Conservation (phyloP, 2,329 filamentous ascomycete genomes). For the Exophiala sp. region DNA sequence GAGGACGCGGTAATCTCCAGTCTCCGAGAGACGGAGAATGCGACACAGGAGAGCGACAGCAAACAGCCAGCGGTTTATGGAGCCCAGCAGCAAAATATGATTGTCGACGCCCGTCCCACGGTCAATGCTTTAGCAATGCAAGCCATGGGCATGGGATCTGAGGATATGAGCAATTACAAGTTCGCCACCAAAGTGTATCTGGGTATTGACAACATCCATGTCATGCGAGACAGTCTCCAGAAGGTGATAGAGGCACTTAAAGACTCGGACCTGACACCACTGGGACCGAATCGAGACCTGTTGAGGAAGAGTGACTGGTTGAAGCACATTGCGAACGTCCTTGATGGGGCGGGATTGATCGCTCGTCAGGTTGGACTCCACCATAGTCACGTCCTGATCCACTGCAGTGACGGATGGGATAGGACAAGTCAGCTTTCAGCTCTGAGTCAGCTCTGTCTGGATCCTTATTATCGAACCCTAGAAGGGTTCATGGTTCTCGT, state of each 20-base stretch:
- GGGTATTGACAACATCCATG: conserved; percentile 96
- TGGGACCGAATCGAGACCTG: conserved; percentile 74
- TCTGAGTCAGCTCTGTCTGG: conserved; percentile 83
- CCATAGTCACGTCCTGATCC: conserved; percentile 91
- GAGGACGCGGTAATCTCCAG: conserved; percentile 62
- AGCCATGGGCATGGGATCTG: conserved; percentile 83
- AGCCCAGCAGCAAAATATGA: conserved; percentile 86
- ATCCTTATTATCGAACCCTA: conserved; percentile 90
- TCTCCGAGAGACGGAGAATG: conserved; percentile 53
- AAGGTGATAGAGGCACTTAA: conserved; percentile 86
- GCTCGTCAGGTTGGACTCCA: conserved; percentile 82
- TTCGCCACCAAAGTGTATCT: conserved; percentile 87
- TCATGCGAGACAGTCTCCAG: conserved; percentile 87
- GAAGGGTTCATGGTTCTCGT: conserved; percentile 91
- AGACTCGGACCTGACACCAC: conserved; percentile 77
- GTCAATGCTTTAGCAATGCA: conserved; percentile 95
- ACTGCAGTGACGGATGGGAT: conserved; percentile 98
- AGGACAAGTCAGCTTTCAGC: conserved; percentile 91
- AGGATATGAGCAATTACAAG: conserved; percentile 97
- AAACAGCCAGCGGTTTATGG: conserved; percentile 70
- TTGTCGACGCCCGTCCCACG: conserved; percentile 89
- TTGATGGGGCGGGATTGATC: conserved; percentile 80
- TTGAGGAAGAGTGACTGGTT: conserved; percentile 84
- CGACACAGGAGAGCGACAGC: conserved; percentile 28
- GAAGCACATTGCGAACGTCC: conserved; percentile 75